phyloP scores from a whole-genome alignment of 768 basidiomycete species.

The Suillus lakei region DNA sequence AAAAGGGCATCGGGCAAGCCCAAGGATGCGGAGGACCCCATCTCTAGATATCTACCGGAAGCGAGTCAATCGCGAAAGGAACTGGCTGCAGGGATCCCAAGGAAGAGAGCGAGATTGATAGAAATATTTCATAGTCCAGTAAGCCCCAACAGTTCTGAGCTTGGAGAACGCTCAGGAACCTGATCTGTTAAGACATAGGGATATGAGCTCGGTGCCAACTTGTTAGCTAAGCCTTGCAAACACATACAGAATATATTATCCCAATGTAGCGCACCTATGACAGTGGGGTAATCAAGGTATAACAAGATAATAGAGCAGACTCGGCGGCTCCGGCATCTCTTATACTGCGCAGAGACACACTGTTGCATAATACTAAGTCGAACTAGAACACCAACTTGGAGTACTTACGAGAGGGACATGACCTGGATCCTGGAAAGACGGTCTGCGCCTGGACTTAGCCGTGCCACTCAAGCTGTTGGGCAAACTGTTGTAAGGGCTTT shows the following conservation, averaged over 20 bases:
- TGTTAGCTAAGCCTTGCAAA: too few species aligned
- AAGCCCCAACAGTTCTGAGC: not conserved
- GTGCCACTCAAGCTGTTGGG: not conserved
- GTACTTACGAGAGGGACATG: not conserved
- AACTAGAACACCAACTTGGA: not conserved
- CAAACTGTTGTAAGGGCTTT: not conserved
- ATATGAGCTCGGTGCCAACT: too few species aligned
- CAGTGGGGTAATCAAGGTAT: not conserved
- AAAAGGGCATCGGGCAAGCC: not conserved
- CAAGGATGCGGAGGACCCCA: not conserved
- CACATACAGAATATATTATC: too few species aligned
- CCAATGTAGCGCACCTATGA: too few species aligned
- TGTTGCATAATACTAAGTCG: too few species aligned
- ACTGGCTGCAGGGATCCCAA: not conserved
- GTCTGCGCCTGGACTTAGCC: not conserved
- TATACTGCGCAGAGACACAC: not conserved
- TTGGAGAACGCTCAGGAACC: not conserved
- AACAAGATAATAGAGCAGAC: not conserved
- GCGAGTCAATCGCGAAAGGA: not conserved
- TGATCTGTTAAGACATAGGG: not conserved
- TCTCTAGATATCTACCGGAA: not conserved
- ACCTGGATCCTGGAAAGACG: not conserved
- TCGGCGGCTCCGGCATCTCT: not conserved
- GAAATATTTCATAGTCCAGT: not conserved
- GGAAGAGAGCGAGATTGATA: not conserved